Conservation (phyloP, 2,329 filamentous ascomycete genomes). For the Arthrobotrys sphaeroides region DNA sequence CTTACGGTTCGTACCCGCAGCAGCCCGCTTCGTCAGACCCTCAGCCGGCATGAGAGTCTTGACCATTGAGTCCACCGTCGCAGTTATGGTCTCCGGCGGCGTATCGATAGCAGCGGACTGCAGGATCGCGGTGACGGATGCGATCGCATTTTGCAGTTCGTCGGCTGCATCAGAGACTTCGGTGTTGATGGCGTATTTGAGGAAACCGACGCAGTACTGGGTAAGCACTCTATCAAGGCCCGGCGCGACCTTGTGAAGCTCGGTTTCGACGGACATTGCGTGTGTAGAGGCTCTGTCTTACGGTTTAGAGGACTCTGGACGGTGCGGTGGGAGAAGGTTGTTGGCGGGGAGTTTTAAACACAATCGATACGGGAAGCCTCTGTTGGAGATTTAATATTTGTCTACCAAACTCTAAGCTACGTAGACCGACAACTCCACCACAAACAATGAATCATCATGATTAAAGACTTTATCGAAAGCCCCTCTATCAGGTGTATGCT, state of each 20-base stretch:
- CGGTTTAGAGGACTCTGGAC: background rate
- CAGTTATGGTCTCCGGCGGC: constrained; percentile 80
- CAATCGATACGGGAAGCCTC: background rate
- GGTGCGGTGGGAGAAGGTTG: background rate
- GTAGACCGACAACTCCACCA: background rate
- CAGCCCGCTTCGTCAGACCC: constrained; percentile 64
- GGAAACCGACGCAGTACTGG: constrained; percentile 92
- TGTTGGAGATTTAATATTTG: constrained; percentile 29
- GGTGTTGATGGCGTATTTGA: constrained; percentile 88
- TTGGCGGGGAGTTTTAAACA: background rate
- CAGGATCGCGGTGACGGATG: constrained; percentile 84
- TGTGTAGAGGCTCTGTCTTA: background rate
- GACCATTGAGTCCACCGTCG: constrained; percentile 89
- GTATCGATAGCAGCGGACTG: constrained; percentile 79
- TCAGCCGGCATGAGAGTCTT: constrained; percentile 75
- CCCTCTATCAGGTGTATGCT: no score
- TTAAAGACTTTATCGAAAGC: no score
- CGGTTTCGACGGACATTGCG: constrained; percentile 46
- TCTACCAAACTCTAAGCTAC: constrained; percentile 3
- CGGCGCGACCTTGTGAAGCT: constrained; percentile 70
- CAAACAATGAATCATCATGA: background rate
- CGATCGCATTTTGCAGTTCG: constrained; percentile 84
- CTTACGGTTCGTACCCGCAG: constrained; percentile 77
- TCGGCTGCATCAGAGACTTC: constrained; percentile 76
- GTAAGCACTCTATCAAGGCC: constrained; percentile 88